Conservation (phyloP, 2,329 filamentous ascomycete species). For the Diaporthe citriasiana region DNA sequence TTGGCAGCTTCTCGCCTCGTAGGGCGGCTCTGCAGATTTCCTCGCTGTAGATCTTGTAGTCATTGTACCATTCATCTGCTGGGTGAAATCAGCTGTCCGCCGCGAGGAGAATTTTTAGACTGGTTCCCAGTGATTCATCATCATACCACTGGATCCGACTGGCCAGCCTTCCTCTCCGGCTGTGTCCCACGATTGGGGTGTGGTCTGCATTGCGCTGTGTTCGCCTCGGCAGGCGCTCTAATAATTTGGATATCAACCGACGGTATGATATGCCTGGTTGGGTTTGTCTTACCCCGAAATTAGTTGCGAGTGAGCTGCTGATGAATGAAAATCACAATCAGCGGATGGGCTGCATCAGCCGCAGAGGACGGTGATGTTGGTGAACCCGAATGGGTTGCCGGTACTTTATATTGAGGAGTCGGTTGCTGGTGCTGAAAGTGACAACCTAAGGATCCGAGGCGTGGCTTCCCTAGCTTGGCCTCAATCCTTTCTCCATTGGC, state of each 20-base stretch:
- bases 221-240: not conserved
- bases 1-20: not conserved
- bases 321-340: not conserved
- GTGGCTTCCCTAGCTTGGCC: not conserved
- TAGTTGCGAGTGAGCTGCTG: no score
- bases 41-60: not conserved
- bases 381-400: no score
- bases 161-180: not conserved
- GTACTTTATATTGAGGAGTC: not conserved
- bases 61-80: not conserved
- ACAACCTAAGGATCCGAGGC: no score
- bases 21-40: conserved; percentile 4
- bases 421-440: not conserved
- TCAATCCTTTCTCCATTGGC: not conserved
- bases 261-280: not conserved
- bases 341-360: no score
- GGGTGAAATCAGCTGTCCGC: not conserved
- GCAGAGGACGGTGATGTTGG: not conserved
- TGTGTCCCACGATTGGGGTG: not conserved
- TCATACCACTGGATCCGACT: not conserved
- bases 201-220: not conserved
- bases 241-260: not conserved
- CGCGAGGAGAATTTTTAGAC: no score
- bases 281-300: not conserved
- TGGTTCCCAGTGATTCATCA: not conserved